These are phyloP conservation scores for Colletotrichum camelliae DNA, from an alignment of 2,329 filamentous ascomycete genomes.

Conservation along the genomic window DNA sequence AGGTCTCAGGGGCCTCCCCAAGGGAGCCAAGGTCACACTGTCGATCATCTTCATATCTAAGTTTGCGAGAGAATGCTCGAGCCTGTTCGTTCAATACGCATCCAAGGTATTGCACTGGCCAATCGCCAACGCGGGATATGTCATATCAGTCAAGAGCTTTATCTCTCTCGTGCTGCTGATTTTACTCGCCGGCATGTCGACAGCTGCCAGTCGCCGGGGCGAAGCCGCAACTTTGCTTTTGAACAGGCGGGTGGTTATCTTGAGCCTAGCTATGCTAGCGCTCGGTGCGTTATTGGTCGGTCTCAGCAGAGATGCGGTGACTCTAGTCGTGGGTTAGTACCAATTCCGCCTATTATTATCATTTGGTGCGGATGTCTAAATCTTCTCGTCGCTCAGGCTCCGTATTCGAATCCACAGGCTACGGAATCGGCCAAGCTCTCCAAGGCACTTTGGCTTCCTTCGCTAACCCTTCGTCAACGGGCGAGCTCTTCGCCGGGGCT, in stretches of 20 bases:
- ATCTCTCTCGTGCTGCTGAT: not conserved
- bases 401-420: not conserved
- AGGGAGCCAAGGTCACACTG: not conserved
- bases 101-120: not conserved
- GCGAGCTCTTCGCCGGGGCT: not conserved
- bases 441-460: not conserved
- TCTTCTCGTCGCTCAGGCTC: not conserved
- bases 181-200: not conserved
- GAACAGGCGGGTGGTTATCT: not conserved
- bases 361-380: rapidly evolving
- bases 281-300: not conserved
- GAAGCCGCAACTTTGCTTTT: not conserved
- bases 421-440: not conserved
- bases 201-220: not conserved
- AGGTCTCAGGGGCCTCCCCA: not conserved
- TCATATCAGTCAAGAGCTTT: not conserved
- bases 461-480: not conserved
- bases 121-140: not conserved
- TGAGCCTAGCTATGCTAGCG: not conserved
- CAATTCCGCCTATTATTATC: not conserved
- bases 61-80: not conserved
- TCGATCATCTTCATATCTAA: not conserved
- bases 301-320: not conserved
- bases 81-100: not conserved
- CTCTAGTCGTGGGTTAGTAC: not conserved